Evolutionary conservation across 305 asterid species (phyloP).

Genomic region (Salvia sclarea): DNA sequence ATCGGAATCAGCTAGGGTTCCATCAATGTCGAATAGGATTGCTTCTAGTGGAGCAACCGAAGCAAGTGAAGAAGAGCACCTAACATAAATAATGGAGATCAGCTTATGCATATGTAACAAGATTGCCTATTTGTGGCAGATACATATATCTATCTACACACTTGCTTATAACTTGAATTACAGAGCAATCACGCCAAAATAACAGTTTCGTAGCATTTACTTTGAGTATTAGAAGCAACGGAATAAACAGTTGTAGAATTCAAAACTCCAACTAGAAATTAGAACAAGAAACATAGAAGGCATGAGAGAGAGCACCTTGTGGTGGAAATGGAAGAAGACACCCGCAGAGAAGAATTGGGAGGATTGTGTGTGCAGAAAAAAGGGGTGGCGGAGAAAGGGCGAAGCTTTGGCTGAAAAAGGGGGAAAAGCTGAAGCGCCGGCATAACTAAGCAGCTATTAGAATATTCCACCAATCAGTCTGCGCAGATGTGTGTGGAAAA

Average conservation of each 20-base stretch:
- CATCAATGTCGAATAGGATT: constrained; percentile 79
- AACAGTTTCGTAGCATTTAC: no score
- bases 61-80: constrained; percentile 46
- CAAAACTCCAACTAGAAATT: no score
- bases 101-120: no score
- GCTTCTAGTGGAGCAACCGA: constrained; percentile 71
- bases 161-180: no score
- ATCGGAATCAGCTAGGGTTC: constrained; percentile 81
- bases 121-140: no score
- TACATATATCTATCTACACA: no score
- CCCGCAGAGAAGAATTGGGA: constrained; percentile 27
- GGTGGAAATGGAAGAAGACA: constrained; percentile 25
- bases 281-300: no score
- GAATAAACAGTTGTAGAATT: no score
- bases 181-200: no score
- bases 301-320: constrained; percentile 19
- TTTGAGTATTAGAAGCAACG: no score
- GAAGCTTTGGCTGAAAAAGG: constrained; percentile 19
- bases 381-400: background rate
- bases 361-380: no score
- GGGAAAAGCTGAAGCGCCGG: constrained; percentile 31
- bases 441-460: constrained; percentile 15
- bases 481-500: no score
- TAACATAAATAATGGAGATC: constrained; percentile 1
- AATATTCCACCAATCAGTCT: background rate